Evolutionary conservation across 108 stramenopile genomes (phyloP), one percentile per base, ranked within the genome.

Genomic region (Aurantiochytrium sp.): DNA sequence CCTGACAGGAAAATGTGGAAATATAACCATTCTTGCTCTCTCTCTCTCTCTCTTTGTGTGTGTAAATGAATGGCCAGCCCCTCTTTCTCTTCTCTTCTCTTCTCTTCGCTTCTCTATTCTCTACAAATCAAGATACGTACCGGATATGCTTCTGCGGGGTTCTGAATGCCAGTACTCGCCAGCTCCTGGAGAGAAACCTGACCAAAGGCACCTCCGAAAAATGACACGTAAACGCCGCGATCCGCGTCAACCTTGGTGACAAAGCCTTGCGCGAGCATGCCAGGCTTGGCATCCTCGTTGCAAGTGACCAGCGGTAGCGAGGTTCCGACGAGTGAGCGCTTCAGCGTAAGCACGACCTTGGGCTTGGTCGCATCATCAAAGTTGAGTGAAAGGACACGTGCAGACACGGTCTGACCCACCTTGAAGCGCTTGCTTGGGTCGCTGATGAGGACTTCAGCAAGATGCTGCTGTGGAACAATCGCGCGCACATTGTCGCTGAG

Each of bases 1-100:
- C 73, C 73, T 83, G 73, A 83, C 73, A 69, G 64, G 44, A 83
- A 14, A 47, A 83, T 51, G 73, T 83, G 73, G 73, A 83, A 83
- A 83, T n/a, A 53, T 69, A 14, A 6, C 64, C 14, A n/a, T 42
- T 42, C 16, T n/a, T 0, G 0, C 35, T 69, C 64, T 6, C 64
- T 69, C 64, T 69, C 64, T 14, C 25, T 69, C 29, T 57, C 55
- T 14, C 2, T n/a, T n/a, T n/a, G n/a, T n/a, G n/a, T n/a, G n/a
- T 51, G 73, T 83, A 44, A 44, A 83, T 45, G 45, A 12, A 53
- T 69, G 19, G 0, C 64, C 14, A n/a, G 6, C 16, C 16, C 64
- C 5, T n/a, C n/a, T n/a, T n/a, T n/a, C n/a, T n/a, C n/a, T n/a
- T n/a, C n/a, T n/a, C n/a, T n/a, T n/a, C 64, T 69, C n/a, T n/a